Percentiles rank a stretch among this genome's conserved stretches.
Conservation (phyloP, 2,329 filamentous ascomycete genomes). For the Chalaropsis ovoidea region DNA sequence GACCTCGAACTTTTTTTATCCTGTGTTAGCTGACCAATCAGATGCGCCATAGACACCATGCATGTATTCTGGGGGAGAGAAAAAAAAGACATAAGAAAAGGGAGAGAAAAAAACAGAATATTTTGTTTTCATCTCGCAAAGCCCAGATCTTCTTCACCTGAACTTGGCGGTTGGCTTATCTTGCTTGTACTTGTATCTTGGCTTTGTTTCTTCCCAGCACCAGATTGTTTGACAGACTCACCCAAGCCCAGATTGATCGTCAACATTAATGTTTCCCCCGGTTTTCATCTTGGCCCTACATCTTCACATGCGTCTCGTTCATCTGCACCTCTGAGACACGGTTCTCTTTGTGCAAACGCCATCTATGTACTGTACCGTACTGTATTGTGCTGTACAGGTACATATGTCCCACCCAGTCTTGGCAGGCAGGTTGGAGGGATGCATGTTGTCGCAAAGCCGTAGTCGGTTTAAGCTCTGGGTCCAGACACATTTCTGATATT, state of each 20-base stretch:
- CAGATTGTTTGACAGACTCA: not conserved
- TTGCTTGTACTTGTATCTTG: not conserved
- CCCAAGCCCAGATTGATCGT: not conserved
- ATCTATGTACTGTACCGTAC: too few species aligned
- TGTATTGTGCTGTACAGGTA: too few species aligned
- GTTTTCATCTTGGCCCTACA: constrained; percentile 6
- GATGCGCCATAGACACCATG: not conserved
- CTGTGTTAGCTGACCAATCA: constrained; percentile 4
- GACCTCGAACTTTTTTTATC: not conserved
- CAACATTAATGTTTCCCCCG: not conserved
- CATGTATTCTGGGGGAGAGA: not conserved
- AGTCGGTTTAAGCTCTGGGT: constrained; percentile 17
- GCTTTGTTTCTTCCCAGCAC: not conserved
- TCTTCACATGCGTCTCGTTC: constrained; percentile 5
- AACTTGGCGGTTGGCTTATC: constrained; percentile 5
- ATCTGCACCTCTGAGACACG: not conserved
- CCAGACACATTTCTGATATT: constrained; percentile 15
- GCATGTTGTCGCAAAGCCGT: not conserved
- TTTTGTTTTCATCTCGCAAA: constrained; percentile 1
- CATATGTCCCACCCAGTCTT: not conserved
- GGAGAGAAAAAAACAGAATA: not conserved
- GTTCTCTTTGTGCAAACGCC: not conserved
- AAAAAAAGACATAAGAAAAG: not conserved
- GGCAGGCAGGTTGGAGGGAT: not conserved
- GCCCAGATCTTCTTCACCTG: constrained; percentile 7